Percentiles rank a stretch among this genome's conserved stretches.
Evolutionary conservation across 345 rosid species (phyloP).

Genomic region (Gossypium bickii): DNA sequence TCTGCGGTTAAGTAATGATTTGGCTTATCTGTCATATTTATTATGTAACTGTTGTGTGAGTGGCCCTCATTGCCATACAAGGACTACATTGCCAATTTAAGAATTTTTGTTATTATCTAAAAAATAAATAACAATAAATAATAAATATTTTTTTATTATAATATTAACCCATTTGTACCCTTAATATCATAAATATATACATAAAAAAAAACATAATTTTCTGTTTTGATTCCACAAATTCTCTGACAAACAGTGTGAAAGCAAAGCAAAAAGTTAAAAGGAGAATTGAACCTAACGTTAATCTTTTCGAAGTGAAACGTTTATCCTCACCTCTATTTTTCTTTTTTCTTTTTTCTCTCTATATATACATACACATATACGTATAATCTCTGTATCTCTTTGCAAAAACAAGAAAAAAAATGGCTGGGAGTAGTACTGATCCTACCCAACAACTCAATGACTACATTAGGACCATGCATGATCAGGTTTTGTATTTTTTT

Average conservation of each 20-base stretch:
- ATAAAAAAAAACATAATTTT: neutral
- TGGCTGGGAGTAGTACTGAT: neutral
- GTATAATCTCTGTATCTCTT: no score
- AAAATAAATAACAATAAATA: no score
- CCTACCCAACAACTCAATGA: neutral
- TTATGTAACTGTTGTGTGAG: neutral
- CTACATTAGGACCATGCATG: neutral
- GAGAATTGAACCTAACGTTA: no score
- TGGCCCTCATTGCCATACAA: neutral
- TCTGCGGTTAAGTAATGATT: no score
- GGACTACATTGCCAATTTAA: neutral
- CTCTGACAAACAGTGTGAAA: neutral
- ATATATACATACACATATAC: no score
- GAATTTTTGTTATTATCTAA: neutral
- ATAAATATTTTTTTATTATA: no score
- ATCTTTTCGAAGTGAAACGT: neutral
- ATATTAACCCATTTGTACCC: no score
- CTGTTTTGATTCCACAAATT: neutral
- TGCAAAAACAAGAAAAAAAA: neutral
- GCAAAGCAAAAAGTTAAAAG: neutral
- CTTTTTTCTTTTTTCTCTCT: neutral
- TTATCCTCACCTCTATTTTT: neutral
- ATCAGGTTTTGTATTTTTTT: neutral
- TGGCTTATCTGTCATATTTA: no score
- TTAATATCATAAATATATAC: no score